Base-by-base conservation (phyloP, 2,329 filamentous ascomycete genomes). In the Trichoderma koningii region DNA sequence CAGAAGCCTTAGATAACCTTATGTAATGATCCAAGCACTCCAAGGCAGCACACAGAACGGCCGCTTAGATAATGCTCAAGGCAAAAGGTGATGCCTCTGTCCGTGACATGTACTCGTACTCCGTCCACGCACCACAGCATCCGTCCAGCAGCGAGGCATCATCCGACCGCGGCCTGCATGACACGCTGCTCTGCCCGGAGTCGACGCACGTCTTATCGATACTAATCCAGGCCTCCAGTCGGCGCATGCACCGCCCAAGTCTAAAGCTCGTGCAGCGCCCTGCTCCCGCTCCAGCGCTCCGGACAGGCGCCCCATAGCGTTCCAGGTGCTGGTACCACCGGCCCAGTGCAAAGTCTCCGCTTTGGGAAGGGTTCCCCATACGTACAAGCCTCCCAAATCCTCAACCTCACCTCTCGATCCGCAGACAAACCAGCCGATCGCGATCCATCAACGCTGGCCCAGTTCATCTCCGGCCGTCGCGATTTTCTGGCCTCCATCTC, bases 361-460 rank as follows among this genome's bases (percentile, higher is more conserved):
- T 78, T 77, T 70, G 73, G 76, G 76, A 74, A 63, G 75, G 74
- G 73, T 74, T 72, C 74, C 72, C 65, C 65, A 65, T 66, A 55
- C 65, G 53, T 66, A 72, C 73, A 72, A 72, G 72, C 73, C 69
- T 72, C 74, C 78, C 76, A 76, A 80, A 80, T 76, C 77, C 78
- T 81, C 77, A 82, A 86, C 83, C 79, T 86, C 83, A 85, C 77
- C 79, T 80, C 80, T 82, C 76, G 77, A 78, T 78, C 77, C 77
- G 77, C 82, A 78, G 79, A 77, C 76, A 80, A 83, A 83, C 80
- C 75, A 74, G 74, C 75, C 74, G 69, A 75, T 76, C 77, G 73
- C 77, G 77, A 81, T 76, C 77, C 83, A 86, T 86, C 84, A 77
- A 78, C 74, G 72, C 78, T 76, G 72, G 76, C 72, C 76, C 80